Conservation (phyloP, 2,329 filamentous ascomycete species). For the Grosmannia serpens region DNA sequence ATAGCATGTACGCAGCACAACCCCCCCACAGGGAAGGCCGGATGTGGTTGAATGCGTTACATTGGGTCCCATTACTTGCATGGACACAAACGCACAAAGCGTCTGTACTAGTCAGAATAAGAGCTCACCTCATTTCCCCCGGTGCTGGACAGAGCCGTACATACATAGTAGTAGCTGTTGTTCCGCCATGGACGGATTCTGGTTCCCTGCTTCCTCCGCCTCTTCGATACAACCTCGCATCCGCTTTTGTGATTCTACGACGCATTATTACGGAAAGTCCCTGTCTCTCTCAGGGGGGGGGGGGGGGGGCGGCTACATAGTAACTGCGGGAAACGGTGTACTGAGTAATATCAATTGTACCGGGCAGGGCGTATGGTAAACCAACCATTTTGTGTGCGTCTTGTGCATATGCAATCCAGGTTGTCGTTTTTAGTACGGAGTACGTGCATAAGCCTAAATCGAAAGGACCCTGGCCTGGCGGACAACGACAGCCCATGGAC, state of each 20-base stretch:
- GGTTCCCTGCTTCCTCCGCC: constrained; percentile 4
- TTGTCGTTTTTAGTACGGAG: not conserved
- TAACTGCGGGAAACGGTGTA: no score
- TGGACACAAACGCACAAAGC: not conserved
- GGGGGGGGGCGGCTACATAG: no score
- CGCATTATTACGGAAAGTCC: not conserved
- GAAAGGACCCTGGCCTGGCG: not conserved
- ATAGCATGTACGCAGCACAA: not conserved
- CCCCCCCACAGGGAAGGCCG: not conserved
- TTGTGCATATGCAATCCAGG: not conserved
- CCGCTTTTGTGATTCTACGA: not conserved
- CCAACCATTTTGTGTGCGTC: no score
- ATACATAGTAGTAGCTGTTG: no score
- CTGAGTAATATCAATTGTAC: no score
- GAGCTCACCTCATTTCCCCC: not conserved
- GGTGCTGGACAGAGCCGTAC: no score
- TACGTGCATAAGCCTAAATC: not conserved
- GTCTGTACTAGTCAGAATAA: not conserved
- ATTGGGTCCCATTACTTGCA: not conserved
- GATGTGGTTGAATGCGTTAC: not conserved
- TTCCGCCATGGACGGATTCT: not conserved
- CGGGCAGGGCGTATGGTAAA: not conserved
- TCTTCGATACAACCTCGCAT: constrained; percentile 3
- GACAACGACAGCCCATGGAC: no score
- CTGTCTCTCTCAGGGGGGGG: no score